Conservation (phyloP, 2,329 filamentous ascomycete genomes). For the Aspergillus brasiliensis region DNA sequence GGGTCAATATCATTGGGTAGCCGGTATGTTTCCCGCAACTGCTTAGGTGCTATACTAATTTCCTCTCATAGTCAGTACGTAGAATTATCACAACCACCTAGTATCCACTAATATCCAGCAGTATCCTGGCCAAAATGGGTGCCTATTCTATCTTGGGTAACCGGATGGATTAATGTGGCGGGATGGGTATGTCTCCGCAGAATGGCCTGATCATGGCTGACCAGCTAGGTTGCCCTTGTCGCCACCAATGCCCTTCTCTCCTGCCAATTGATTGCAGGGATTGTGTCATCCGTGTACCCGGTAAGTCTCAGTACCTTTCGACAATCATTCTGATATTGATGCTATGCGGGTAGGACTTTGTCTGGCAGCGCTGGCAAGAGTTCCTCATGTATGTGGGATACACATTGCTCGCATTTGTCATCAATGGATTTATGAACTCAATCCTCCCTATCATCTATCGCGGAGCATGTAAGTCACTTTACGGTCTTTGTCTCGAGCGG, state of each 20-base stretch:
- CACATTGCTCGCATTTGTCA: conserved; percentile 59
- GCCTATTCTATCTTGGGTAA: conserved; percentile 66
- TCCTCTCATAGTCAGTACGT: conserved; percentile 31
- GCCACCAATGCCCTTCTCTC: conserved; percentile 69
- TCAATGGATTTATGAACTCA: conserved; percentile 67
- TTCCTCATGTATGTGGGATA: conserved; percentile 71
- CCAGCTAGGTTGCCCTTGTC: conserved; percentile 54
- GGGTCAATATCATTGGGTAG: conserved; percentile 72
- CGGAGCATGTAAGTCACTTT: conserved; percentile 51
- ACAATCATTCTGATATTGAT: not conserved
- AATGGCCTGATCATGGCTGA: conserved; percentile 17
- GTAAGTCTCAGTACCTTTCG: conserved; percentile 18
- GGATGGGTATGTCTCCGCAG: conserved; percentile 58
- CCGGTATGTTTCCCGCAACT: conserved; percentile 38
- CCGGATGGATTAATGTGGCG: conserved; percentile 69
- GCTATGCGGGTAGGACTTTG: conserved; percentile 45
- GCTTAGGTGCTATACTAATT: conserved; percentile 9
- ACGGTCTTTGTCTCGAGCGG: not conserved
- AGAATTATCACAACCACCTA: not conserved
- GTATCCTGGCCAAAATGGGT: conserved; percentile 63
- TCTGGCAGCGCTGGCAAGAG: conserved; percentile 65
- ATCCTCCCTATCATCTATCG: conserved; percentile 67
- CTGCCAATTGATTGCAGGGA: conserved; percentile 66
- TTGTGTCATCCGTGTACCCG: conserved; percentile 63
- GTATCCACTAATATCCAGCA: conserved; percentile 8